These are phyloP conservation scores for Geranium rotundifolium DNA, from an alignment of 345 rosid genomes.

Conservation along the genomic window DNA sequence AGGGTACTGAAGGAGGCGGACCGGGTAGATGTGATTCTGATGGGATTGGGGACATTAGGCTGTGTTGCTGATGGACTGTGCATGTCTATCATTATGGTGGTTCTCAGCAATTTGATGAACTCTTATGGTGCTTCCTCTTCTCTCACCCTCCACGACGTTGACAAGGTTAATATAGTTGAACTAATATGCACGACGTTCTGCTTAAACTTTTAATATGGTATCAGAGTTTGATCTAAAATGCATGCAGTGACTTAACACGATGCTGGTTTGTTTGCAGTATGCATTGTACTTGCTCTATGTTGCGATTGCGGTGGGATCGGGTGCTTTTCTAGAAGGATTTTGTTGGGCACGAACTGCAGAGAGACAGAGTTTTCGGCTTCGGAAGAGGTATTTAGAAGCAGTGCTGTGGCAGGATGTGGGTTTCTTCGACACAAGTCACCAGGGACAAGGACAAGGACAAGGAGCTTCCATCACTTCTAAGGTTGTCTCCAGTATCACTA, in stretches of 20 bases:
- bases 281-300: conserved; percentile 19
- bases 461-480: conserved; percentile 14
- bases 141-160: conserved; percentile 7
- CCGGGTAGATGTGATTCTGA: conserved; percentile 17
- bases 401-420: conserved; percentile 22
- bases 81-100: conserved; percentile 11
- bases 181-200: too few relatives aligned
- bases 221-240: not conserved
- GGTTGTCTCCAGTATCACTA: conserved; percentile 17
- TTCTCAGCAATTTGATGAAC: conserved; percentile 18
- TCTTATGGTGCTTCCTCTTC: conserved; percentile 6
- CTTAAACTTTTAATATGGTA: too few relatives aligned
- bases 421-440: conserved; percentile 14
- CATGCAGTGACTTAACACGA: too few relatives aligned
- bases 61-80: conserved; percentile 17
- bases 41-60: conserved; percentile 19
- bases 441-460: too few relatives aligned
- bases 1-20: conserved; percentile 14
- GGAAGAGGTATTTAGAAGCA: conserved; percentile 15
- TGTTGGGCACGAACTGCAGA: conserved; percentile 23
- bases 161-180: conserved; percentile 16
- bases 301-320: conserved; percentile 20
- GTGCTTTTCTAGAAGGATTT: conserved; percentile 27
- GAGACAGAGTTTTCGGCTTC: conserved; percentile 11
- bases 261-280: conserved; percentile 17